These are phyloP conservation scores for Mucor racemosus DNA, from an alignment of 371 early-diverging fungal species.

Conservation along the genomic window DNA sequence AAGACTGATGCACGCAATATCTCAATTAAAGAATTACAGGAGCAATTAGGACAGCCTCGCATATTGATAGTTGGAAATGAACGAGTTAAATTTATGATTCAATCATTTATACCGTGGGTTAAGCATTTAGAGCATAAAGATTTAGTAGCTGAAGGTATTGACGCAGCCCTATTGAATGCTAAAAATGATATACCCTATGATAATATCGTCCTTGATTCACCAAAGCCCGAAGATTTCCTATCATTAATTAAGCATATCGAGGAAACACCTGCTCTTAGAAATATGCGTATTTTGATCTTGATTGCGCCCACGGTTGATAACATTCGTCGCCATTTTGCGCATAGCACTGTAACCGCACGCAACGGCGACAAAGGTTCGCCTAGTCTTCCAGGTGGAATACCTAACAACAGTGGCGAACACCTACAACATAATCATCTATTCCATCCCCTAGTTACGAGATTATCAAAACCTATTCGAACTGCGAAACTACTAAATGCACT, in stretches of 20 bases:
- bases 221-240: constrained; percentile 26
- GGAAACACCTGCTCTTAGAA: constrained; percentile 14
- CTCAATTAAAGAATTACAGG: constrained; percentile 26
- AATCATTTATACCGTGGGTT: constrained; percentile 31
- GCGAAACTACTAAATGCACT: constrained; percentile 49
- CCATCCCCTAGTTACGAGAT: constrained; percentile 42
- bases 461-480: constrained; percentile 60
- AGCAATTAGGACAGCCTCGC: constrained; percentile 38
- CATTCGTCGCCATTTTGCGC: constrained; percentile 30
- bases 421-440: constrained; percentile 21
- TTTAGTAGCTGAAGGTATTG: constrained; percentile 22
- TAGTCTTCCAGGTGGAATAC: background rate
- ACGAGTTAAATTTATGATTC: constrained; percentile 35
- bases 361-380: background rate
- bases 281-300: constrained; percentile 34
- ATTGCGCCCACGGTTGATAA: constrained; percentile 43
- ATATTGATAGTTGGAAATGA: constrained; percentile 36
- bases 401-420: background rate
- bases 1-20: constrained; percentile 31
- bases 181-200: constrained; percentile 24
- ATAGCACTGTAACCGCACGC: constrained; percentile 1
- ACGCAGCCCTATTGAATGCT: constrained; percentile 3
- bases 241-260: constrained; percentile 26
- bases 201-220: constrained; percentile 40
- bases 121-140: constrained; percentile 18